Evolutionary conservation across 2,329 filamentous ascomycete species (phyloP).

Genomic region (Dactylellina sp.): DNA sequence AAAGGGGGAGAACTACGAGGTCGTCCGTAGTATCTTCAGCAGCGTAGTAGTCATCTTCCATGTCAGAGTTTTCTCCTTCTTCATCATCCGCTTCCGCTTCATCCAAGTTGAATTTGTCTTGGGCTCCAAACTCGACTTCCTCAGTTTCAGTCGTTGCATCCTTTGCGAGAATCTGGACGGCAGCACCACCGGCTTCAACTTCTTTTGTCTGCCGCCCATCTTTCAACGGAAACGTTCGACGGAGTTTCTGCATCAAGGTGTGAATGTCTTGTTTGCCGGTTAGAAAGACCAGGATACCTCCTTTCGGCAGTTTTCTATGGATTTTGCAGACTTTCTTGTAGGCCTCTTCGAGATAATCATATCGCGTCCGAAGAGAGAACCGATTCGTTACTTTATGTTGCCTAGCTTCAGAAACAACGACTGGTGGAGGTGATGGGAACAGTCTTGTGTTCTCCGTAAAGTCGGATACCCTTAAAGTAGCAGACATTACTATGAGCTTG

Average conservation of each 20-base stretch:
- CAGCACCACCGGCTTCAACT: slow-evolving; percentile 61
- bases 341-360: slow-evolving; percentile 90
- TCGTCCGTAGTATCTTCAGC: slow-evolving; percentile 74
- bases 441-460: slow-evolving; percentile 85
- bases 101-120: slow-evolving; percentile 70
- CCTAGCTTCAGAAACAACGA: slow-evolving; percentile 89
- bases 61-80: slow-evolving; percentile 73
- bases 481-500: slow-evolving; percentile 98
- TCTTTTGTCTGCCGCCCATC: slow-evolving; percentile 59
- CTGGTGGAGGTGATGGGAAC: slow-evolving; percentile 81
- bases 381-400: slow-evolving; percentile 92
- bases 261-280: slow-evolving; percentile 94
- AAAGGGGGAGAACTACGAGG: slow-evolving; percentile 83
- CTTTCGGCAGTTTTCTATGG: slow-evolving; percentile 88
- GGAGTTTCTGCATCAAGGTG: slow-evolving; percentile 82
- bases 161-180: slow-evolving; percentile 78
- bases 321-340: slow-evolving; percentile 88
- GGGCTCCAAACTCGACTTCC: slow-evolving; percentile 83
- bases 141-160: slow-evolving; percentile 84
- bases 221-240: slow-evolving; percentile 69
- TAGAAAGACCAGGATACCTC: slow-evolving; percentile 89
- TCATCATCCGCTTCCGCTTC: slow-evolving; percentile 71
- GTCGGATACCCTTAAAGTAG: slow-evolving; percentile 89
- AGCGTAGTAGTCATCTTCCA: slow-evolving; percentile 66
- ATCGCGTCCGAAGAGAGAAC: slow-evolving; percentile 82